phyloP scores from a whole-genome alignment of 495 filamentous ascomycete species.

The Penicillium antarcticum region DNA sequence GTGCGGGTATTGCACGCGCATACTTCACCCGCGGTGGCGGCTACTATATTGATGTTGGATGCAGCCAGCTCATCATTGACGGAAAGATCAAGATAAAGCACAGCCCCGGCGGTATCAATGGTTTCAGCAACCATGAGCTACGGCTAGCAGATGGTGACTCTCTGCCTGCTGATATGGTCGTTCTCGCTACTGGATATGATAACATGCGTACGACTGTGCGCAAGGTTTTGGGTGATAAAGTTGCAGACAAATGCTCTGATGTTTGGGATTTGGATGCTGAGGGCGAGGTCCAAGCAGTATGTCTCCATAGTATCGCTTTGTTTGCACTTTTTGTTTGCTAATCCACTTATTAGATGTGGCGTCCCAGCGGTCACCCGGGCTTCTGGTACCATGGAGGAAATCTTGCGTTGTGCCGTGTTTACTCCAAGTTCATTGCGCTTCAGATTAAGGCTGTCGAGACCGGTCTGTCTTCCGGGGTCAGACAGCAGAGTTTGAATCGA shows the following conservation, averaged over 20 bases:
- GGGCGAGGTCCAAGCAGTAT: slow-evolving; percentile 59
- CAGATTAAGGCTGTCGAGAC: slow-evolving; percentile 69
- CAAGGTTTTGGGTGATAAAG: slow-evolving; percentile 63
- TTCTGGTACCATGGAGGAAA: slow-evolving; percentile 84
- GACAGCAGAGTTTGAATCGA: not conserved
- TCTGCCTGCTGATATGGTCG: slow-evolving; percentile 71
- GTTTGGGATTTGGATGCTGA: slow-evolving; percentile 82
- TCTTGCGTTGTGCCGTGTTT: slow-evolving; percentile 68
- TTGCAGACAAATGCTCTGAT: slow-evolving; percentile 62
- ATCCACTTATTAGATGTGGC: slow-evolving; percentile 56
- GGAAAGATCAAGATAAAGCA: slow-evolving; percentile 74
- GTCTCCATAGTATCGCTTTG: slow-evolving; percentile 1
- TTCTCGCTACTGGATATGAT: slow-evolving; percentile 78
- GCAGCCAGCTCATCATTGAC: slow-evolving; percentile 68
- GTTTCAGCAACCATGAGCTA: slow-evolving; percentile 52
- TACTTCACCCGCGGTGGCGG: slow-evolving; percentile 72
- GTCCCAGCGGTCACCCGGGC: slow-evolving; percentile 63
- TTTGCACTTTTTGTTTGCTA: slow-evolving; percentile 3
- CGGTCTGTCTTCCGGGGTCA: slow-evolving; percentile 27
- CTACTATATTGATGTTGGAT: slow-evolving; percentile 77
- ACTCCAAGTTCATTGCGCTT: slow-evolving; percentile 66
- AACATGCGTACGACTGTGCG: slow-evolving; percentile 67
- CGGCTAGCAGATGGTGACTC: slow-evolving; percentile 60
- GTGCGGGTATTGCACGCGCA: slow-evolving; percentile 61
- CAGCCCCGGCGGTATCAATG: slow-evolving; percentile 55